Evolutionary conservation across 1,284 basidiomycete species (phyloP).

Genomic region (Pyrrhoderma lamaoense): DNA sequence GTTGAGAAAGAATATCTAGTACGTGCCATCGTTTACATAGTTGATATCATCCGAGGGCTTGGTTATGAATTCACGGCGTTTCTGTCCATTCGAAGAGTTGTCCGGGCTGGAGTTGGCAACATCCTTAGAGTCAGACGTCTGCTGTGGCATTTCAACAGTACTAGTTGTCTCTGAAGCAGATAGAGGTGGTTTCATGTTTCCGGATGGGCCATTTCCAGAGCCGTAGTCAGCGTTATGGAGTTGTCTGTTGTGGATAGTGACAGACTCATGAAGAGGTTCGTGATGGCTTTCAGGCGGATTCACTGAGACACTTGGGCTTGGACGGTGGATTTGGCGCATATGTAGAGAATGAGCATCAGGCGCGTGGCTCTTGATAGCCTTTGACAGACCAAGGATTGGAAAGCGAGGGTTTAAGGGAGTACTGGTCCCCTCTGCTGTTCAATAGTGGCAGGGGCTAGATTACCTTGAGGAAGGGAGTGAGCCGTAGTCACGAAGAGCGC

Average conservation of each 20-base stretch:
- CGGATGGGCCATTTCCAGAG: constrained; percentile 8
- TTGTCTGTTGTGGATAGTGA: constrained; percentile 1
- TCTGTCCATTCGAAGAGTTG: not conserved
- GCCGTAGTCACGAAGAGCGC: constrained; percentile 5
- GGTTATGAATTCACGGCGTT: too few species aligned
- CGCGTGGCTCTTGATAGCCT: too few species aligned
- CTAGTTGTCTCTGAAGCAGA: not conserved
- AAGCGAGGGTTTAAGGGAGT: too few species aligned
- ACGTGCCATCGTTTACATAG: too few species aligned
- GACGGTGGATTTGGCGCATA: too few species aligned
- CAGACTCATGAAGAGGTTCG: too few species aligned
- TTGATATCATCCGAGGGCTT: too few species aligned
- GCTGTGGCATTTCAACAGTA: not conserved
- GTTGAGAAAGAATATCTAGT: too few species aligned
- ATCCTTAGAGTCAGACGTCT: not conserved
- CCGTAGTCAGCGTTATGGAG: constrained; percentile 16
- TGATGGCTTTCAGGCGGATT: too few species aligned
- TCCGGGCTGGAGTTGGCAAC: not conserved
- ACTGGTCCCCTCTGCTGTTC: not conserved
- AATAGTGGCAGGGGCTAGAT: not conserved
- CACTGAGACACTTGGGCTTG: too few species aligned
- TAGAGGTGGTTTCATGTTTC: constrained; percentile 3
- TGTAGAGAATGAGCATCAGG: too few species aligned
- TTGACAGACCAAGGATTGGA: too few species aligned
- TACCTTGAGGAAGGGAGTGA: constrained; percentile 4